Conservation (phyloP, 1,284 basidiomycete genomes). For the Moniliophthora roreri region DNA sequence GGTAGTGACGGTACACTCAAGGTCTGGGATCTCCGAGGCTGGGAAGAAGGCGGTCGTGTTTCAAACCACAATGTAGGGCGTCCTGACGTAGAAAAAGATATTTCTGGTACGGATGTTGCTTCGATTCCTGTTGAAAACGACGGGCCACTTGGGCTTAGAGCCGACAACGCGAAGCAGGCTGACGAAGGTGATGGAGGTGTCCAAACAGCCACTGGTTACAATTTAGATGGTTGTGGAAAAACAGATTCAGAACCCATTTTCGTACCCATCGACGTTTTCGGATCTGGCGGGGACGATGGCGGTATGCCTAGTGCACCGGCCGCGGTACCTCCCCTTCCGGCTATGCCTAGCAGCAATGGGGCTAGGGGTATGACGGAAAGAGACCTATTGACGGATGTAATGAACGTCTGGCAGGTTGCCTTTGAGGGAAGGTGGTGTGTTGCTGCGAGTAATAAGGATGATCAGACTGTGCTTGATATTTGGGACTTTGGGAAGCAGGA, state of each 20-base stretch:
- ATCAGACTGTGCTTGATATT: slow-evolving; percentile 79
- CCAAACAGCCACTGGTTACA: too few species aligned
- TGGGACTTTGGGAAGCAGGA: slow-evolving; percentile 80
- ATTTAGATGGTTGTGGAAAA: too few species aligned
- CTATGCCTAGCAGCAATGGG: background rate
- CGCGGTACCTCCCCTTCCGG: background rate
- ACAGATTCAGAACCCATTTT: too few species aligned
- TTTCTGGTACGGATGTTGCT: background rate
- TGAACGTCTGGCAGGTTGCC: slow-evolving; percentile 94
- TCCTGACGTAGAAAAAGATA: background rate
- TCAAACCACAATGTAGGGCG: background rate
- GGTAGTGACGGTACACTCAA: slow-evolving; percentile 95
- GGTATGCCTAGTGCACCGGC: background rate
- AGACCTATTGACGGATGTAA: slow-evolving; percentile 85
- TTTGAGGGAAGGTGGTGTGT: slow-evolving; percentile 93
- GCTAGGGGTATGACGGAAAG: slow-evolving; percentile 60
- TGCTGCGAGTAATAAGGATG: slow-evolving; percentile 83
- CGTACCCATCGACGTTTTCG: too few species aligned
- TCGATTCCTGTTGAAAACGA: background rate
- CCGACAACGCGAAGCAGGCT: too few species aligned
- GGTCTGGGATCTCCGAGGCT: slow-evolving; percentile 81
- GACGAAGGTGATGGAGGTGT: too few species aligned
- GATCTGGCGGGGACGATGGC: background rate
- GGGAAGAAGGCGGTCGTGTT: background rate
- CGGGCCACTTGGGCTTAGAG: background rate